These are phyloP conservation scores for Zangia roseola DNA, from an alignment of 768 basidiomycete genomes.

Conservation along the genomic window DNA sequence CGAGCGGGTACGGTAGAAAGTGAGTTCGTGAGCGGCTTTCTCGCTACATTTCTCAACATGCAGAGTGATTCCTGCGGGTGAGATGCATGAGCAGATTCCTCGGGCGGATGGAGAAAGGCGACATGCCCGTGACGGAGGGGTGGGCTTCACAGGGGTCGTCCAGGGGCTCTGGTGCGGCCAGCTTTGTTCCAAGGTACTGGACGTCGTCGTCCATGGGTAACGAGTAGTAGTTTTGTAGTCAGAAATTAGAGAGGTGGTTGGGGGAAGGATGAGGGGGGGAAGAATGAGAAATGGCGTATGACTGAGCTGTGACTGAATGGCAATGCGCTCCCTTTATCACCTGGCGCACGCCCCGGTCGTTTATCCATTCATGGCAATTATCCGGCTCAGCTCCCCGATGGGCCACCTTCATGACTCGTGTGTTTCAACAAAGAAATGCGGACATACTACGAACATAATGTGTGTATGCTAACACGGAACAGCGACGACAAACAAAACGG, in stretches of 20 bases:
- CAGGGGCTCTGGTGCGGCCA: conserved; percentile 30
- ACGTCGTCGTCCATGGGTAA: conserved; percentile 57
- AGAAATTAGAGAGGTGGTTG: neutral
- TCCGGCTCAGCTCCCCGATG: conserved; percentile 14
- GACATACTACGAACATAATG: conserved; percentile 26
- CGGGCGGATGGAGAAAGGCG: conserved; percentile 11
- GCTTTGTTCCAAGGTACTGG: conserved; percentile 52
- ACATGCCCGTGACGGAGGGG: conserved; percentile 45
- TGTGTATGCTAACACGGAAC: conserved; percentile 20
- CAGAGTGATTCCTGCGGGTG: conserved; percentile 52
- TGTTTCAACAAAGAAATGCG: neutral
- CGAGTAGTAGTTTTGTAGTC: conserved; percentile 2
- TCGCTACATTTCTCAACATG: conserved; percentile 54
- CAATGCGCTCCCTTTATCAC: conserved; percentile 33
- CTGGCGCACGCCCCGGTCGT: conserved; percentile 19
- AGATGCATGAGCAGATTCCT: conserved; percentile 8
- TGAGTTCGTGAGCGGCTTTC: conserved; percentile 44
- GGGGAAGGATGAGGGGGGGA: conserved; percentile 8
- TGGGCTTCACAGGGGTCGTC: conserved; percentile 25
- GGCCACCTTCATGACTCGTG: neutral
- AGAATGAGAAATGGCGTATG: conserved; percentile 17
- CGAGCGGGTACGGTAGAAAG: conserved; percentile 51
- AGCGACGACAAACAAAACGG: neutral
- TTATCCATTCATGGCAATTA: conserved; percentile 25
- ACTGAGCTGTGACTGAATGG: conserved; percentile 32